phyloP scores from a whole-genome alignment of 495 filamentous ascomycete species.

The Penicillium cinerascens region DNA sequence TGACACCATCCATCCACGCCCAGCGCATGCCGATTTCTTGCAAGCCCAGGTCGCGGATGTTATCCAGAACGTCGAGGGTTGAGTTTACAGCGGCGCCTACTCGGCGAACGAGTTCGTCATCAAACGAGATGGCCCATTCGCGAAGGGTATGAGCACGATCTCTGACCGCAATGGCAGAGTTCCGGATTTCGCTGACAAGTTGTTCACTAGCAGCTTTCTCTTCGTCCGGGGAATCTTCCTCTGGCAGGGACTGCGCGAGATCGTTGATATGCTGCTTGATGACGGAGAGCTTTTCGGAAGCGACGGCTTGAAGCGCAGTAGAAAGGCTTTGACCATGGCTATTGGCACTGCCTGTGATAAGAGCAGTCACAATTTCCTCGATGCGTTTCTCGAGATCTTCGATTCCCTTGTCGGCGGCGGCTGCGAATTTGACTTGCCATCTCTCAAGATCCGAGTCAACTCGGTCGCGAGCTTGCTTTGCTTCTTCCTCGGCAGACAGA shows the following conservation, averaged over 20 bases:
- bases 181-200: slow-evolving; percentile 59
- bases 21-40: slow-evolving; percentile 97
- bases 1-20: slow-evolving; percentile 93
- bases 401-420: slow-evolving; percentile 75
- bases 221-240: slow-evolving; percentile 49
- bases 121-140: slow-evolving; percentile 71
- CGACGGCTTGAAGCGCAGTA: slow-evolving; percentile 62
- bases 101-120: slow-evolving; percentile 62
- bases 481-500: slow-evolving; percentile 39
- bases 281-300: slow-evolving; percentile 55
- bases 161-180: slow-evolving; percentile 73
- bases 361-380: slow-evolving; percentile 72
- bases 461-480: slow-evolving; percentile 57
- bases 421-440: slow-evolving; percentile 84
- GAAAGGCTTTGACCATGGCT: slow-evolving; percentile 65
- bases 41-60: slow-evolving; percentile 80
- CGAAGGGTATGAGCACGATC: slow-evolving; percentile 78
- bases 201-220: slow-evolving; percentile 59
- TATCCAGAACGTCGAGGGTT: slow-evolving; percentile 78
- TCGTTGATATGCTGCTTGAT: slow-evolving; percentile 66
- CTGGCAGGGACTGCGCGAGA: slow-evolving; percentile 54
- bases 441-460: slow-evolving; percentile 72
- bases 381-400: slow-evolving; percentile 65
- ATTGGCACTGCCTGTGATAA: slow-evolving; percentile 61
- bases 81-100: slow-evolving; percentile 73